Conservation (phyloP, 805 yeast genomes). For the Pichia ethanolica region DNA sequence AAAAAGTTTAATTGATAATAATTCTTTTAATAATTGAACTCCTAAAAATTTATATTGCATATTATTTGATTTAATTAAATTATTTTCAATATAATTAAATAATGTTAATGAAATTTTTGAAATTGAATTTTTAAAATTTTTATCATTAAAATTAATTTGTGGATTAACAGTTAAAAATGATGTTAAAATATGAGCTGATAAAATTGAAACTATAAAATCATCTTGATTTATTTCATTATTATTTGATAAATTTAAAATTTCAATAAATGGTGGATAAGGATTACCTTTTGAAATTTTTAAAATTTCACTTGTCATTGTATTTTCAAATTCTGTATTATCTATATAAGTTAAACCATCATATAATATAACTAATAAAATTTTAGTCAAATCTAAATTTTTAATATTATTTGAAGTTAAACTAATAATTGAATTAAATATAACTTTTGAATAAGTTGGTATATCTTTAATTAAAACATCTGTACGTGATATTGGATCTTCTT, state of each 20-base stretch:
- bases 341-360: slow-evolving; percentile 7
- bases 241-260: slow-evolving; percentile 34
- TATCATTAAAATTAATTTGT: too few relatives aligned
- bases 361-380: slow-evolving; percentile 1
- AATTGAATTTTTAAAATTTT: not conserved
- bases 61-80: slow-evolving; percentile 28
- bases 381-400: not conserved
- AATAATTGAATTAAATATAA: not conserved
- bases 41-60: slow-evolving; percentile 51
- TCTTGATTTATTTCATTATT: slow-evolving; percentile 35
- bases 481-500: slow-evolving; percentile 3
- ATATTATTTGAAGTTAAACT: slow-evolving; percentile 35
- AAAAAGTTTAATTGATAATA: slow-evolving; percentile 47
- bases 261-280: slow-evolving; percentile 47
- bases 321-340: not conserved
- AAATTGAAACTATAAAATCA: slow-evolving; percentile 37
- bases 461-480: not conserved
- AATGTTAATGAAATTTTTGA: slow-evolving; percentile 15
- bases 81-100: slow-evolving; percentile 28
- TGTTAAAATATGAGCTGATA: slow-evolving; percentile 48
- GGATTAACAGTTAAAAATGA: slow-evolving; percentile 33
- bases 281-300: not conserved
- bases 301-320: slow-evolving; percentile 1
- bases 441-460: slow-evolving; percentile 1
- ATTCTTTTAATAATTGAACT: slow-evolving; percentile 57